Base-by-base conservation (phyloP, 345 rosid species). In the Citrus sp. region DNA sequence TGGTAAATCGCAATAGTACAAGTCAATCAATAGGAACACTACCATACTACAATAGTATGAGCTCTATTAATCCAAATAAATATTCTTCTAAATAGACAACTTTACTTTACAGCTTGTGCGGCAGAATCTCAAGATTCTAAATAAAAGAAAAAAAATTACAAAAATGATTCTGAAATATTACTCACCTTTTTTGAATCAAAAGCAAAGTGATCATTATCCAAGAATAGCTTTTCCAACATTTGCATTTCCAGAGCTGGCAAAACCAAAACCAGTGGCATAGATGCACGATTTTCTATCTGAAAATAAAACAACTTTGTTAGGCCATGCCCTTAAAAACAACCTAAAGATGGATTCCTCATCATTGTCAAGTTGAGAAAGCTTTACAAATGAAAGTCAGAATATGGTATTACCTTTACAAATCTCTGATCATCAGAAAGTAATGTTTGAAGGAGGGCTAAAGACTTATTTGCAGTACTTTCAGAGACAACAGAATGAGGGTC, bases 121-220 rank as follows among this genome's bases (percentile, higher is more conserved):
- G 61, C 60, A 51, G 61, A 22, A 55, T 72, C 46, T 56, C 64
- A 72, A 56, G 64, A 72, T 56, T 56, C n/a, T 18, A 0, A 59
- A 13, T 27, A 22, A 14, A 58, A 10, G 51, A 46, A 46, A 46
- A 46, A 46, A 24, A 16, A n/a, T 32, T 37, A 28, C 21, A 69
- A 58, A 69, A 7, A 22, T 37, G 54, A 56, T 16, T 28, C 40
- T 37, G 42, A 9, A 40, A 69, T 14, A 49, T 71, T 27, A 59
- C 85, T 65, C 56, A 95, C 98, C 97, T 93, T 95, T 65, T 84
- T 77, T 25, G 90, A 79, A 78, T 95, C 90, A 77, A 95, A 93
- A 28, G 84, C 89, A 80, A 92, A 95, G 84, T 89, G 78, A 78
- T 87, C 91, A 86, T 90, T 90, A 19, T 85, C 81, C 51, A 69